These are phyloP conservation scores for Rossbeevera mucosa DNA, from an alignment of 768 basidiomycete genomes.

Conservation along the genomic window DNA sequence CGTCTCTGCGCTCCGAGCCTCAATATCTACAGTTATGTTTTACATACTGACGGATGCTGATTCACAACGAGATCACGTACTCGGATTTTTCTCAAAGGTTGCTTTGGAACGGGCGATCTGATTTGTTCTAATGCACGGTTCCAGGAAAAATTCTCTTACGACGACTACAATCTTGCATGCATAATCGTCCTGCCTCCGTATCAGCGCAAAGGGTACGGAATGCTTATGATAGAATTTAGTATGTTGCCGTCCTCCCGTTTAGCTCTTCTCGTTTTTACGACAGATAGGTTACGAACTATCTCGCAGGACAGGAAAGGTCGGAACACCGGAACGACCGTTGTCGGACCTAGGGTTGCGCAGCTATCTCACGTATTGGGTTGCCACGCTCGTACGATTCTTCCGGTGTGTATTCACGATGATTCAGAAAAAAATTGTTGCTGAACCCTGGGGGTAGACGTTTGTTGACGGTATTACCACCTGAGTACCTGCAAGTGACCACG, in stretches of 20 bases:
- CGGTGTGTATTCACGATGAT: slow-evolving; percentile 39
- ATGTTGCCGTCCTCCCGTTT: slow-evolving; percentile 27
- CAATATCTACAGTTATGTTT: slow-evolving; percentile 56
- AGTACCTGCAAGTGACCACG: slow-evolving; percentile 42
- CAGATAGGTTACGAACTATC: slow-evolving; percentile 86
- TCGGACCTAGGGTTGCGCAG: slow-evolving; percentile 89
- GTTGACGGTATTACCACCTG: slow-evolving; percentile 57
- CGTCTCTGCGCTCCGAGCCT: neutral
- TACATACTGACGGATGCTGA: slow-evolving; percentile 88
- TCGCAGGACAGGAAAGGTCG: slow-evolving; percentile 68
- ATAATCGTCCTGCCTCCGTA: slow-evolving; percentile 94
- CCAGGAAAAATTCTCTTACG: slow-evolving; percentile 91
- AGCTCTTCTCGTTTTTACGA: neutral
- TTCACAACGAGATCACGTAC: slow-evolving; percentile 72
- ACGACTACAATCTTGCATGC: slow-evolving; percentile 95
- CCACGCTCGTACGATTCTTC: slow-evolving; percentile 80
- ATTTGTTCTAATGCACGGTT: neutral
- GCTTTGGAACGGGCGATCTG: neutral
- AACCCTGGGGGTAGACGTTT: slow-evolving; percentile 40
- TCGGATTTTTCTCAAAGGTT: slow-evolving; percentile 70
- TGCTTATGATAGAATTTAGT: slow-evolving; percentile 99
- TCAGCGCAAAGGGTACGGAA: slow-evolving; percentile 86
- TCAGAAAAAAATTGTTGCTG: neutral
- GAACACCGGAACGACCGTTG: slow-evolving; percentile 92
- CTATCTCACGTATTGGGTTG: slow-evolving; percentile 86